Evolutionary conservation across 164 flowering plant species (phyloP).

Genomic region (Vitis rotundifolia): DNA sequence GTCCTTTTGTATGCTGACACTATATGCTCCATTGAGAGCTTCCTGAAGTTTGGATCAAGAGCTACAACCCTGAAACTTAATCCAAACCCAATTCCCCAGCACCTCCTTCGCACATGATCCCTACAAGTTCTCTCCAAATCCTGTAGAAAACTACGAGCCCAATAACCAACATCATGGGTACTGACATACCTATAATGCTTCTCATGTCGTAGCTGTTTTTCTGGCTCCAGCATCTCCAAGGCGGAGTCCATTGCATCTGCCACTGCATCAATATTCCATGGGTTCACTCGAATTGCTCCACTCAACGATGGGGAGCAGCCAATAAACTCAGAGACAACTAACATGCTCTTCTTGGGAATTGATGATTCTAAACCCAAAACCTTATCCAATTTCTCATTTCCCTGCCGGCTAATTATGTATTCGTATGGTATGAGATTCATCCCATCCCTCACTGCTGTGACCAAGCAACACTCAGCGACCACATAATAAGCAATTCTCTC

Average conservation of each 20-base stretch:
- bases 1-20: conserved; percentile 72
- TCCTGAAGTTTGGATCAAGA: conserved; percentile 67
- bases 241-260: conserved; percentile 77
- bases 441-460: conserved; percentile 78
- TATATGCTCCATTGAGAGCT: conserved; percentile 68
- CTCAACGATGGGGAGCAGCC: conserved; percentile 84
- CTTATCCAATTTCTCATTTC: conserved; percentile 55
- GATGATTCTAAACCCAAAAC: conserved; percentile 38
- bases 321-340: conserved; percentile 76
- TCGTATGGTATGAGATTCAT: conserved; percentile 83
- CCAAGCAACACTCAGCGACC: conserved; percentile 72
- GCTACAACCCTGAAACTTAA: conserved; percentile 70
- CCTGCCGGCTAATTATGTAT: conserved; percentile 65
- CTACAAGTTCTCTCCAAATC: conserved; percentile 67
- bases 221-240: conserved; percentile 53
- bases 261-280: conserved; percentile 76
- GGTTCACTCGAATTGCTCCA: conserved; percentile 80
- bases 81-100: conserved; percentile 81
- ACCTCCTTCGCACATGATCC: conserved; percentile 53
- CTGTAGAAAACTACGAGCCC: conserved; percentile 71
- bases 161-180: conserved; percentile 74
- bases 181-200: conserved; percentile 76
- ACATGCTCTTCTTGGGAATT: conserved; percentile 63
- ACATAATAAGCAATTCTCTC: conserved; percentile 71
- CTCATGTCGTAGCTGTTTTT: conserved; percentile 72